Base-by-base conservation (phyloP, 345 rosid species). In the Hirschfeldia incana region DNA sequence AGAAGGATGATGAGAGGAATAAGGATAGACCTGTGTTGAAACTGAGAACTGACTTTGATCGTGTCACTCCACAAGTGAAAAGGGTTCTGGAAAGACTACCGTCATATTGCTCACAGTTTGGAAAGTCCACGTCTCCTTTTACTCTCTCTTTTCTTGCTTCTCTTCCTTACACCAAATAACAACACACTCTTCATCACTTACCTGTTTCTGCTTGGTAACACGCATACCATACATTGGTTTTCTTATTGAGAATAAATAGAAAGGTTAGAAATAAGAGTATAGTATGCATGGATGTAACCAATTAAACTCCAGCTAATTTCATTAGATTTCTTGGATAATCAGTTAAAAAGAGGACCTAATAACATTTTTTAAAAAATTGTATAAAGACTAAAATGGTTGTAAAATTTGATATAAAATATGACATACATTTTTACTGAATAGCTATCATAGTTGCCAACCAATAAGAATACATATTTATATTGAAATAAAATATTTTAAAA, bases 101-200 rank as follows among this genome's bases (percentile, higher is more conserved):
- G 39, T 5, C 87, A 2, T 91, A 88, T 94, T 94, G 98, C 74
- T 83, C 98, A 13, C 26, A 81, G 83, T 91, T 93, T 67, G 99
- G 98, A 39, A 95, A 91, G 79, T 93, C 98, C 49, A 84, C 98
- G 0, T 91, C 93, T 59, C 97, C 99, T 0, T 78, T 75, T 82
- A 87, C 87, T 6, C 76, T 91, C 33, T 84, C 98, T 1, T 91
- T 95, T 72, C 74, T 92, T 59, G 84, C 77, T 44, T 87, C 84
- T 81, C 92, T 92, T 76, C 91, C 94, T 34, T 74, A 8, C 6
- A 34, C 70, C 36, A 74, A 73, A 1, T 78, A 72, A 34, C 46
- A 6, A 65, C 46, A 39, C 46, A 39, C 46, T 39, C 4, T 39
- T 39, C 46, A 39, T 39, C 60, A 49, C 44, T 13, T 58, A 0